Percentiles rank a stretch among this genome's conserved stretches.
These are phyloP conservation scores for Stagonosporopsis chrysanthemi DNA, from an alignment of 2,329 filamentous ascomycete genomes.

Conservation along the genomic window DNA sequence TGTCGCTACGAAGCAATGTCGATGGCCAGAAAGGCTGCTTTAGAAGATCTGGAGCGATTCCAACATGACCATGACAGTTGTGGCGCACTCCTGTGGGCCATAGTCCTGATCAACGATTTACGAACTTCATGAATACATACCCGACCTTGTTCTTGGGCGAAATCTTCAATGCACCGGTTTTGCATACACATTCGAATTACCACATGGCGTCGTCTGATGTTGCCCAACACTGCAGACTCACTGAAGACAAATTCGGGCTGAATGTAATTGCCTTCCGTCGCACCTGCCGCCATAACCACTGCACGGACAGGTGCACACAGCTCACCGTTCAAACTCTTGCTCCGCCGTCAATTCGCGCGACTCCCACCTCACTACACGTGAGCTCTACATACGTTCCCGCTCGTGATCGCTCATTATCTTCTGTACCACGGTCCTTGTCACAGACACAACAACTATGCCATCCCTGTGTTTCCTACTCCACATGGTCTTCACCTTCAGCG, in stretches of 20 bases:
- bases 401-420: too few species aligned
- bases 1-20: neutral
- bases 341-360: neutral
- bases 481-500: constrained; percentile 1
- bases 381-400: neutral
- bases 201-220: neutral
- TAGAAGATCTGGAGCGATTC: neutral
- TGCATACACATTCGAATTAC: neutral
- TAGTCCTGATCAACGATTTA: neutral
- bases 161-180: neutral
- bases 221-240: neutral
- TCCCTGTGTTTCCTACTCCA: neutral
- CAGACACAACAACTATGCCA: neutral
- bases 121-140: constrained; percentile 1
- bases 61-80: neutral
- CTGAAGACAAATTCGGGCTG: neutral
- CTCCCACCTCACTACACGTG: neutral
- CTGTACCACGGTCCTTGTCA: too few species aligned
- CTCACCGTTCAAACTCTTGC: neutral
- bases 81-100: neutral
- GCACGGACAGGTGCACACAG: neutral
- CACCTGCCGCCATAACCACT: neutral
- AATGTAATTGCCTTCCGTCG: neutral
- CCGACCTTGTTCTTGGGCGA: neutral
- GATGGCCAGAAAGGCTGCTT: neutral